These are phyloP conservation scores for Albizia julibrissin DNA, from an alignment of 306 rosid species.

Conservation along the genomic window DNA sequence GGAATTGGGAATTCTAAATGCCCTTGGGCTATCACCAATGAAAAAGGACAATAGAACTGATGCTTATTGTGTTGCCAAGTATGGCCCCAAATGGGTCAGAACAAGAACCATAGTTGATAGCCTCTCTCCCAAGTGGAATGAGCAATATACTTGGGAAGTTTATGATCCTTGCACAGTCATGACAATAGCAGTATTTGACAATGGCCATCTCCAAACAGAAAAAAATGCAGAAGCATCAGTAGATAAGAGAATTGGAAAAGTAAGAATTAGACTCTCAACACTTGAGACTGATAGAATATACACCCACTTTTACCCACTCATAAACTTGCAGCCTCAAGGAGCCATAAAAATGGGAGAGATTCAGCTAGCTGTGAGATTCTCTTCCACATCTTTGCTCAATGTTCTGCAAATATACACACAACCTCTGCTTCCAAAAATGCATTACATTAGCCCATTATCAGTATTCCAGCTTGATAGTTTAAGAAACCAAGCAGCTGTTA, in stretches of 20 bases:
- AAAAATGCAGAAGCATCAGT: slow-evolving; percentile 10
- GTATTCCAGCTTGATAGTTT: slow-evolving; percentile 43
- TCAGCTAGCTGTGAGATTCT: slow-evolving; percentile 57
- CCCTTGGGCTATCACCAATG: slow-evolving; percentile 43
- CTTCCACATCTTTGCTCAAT: slow-evolving; percentile 46
- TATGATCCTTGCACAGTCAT: slow-evolving; percentile 58
- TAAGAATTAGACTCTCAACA: slow-evolving; percentile 51
- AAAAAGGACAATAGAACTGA: slow-evolving; percentile 49
- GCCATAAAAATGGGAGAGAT: slow-evolving; percentile 55
- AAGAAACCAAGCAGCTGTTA: slow-evolving; percentile 42
- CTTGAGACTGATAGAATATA: slow-evolving; percentile 46
- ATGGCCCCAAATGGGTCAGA: slow-evolving; percentile 57
- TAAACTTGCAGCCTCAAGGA: slow-evolving; percentile 37
- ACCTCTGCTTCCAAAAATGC: slow-evolving; percentile 49
- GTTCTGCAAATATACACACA: slow-evolving; percentile 42
- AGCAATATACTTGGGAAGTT: slow-evolving; percentile 51
- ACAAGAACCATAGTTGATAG: slow-evolving; percentile 50
- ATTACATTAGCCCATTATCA: slow-evolving; percentile 43
- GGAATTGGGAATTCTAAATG: slow-evolving; percentile 53
- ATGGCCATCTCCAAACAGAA: slow-evolving; percentile 40
- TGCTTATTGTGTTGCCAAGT: slow-evolving; percentile 55
- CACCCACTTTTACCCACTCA: slow-evolving; percentile 53
- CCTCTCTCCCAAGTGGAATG: slow-evolving; percentile 50
- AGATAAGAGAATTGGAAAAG: slow-evolving; percentile 45
- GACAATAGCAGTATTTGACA: slow-evolving; percentile 53